These are phyloP conservation scores for Coniochaeta sp. DNA, from an alignment of 2,329 filamentous ascomycete species.

Conservation along the genomic window DNA sequence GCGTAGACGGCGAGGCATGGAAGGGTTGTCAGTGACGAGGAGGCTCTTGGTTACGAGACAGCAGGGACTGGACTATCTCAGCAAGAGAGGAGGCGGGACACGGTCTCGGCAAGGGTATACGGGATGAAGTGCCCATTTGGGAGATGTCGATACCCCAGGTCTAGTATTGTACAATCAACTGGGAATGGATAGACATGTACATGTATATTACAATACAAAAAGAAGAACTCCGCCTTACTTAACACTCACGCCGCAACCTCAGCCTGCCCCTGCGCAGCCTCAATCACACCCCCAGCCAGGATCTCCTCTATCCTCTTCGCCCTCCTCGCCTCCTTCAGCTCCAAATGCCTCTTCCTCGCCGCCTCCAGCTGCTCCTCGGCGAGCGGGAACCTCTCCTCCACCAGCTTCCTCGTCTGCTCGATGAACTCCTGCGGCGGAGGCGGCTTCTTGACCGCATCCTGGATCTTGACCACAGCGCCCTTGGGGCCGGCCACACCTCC, in stretches of 20 bases:
- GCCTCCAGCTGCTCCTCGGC: slow-evolving; percentile 37
- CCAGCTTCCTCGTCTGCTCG: slow-evolving; percentile 33
- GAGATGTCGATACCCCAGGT: not conserved
- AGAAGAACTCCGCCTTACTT: not conserved
- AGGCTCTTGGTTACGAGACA: no score
- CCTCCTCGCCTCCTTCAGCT: slow-evolving; percentile 44
- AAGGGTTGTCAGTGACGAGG: no score
- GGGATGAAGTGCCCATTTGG: not conserved
- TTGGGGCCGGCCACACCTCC: slow-evolving; percentile 85
- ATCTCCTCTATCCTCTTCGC: slow-evolving; percentile 30
- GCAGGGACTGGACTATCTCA: no score
- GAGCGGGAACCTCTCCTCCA: slow-evolving; percentile 40
- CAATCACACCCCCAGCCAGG: slow-evolving; percentile 15
- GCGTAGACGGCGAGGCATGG: no score
- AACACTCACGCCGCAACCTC: slow-evolving; percentile 7
- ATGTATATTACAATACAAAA: slow-evolving; percentile 15
- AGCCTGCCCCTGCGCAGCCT: slow-evolving; percentile 11
- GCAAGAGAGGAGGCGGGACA: not conserved
- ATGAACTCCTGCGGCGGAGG: slow-evolving; percentile 43
- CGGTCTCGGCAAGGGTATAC: not conserved
- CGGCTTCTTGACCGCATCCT: slow-evolving; percentile 84
- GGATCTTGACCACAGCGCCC: slow-evolving; percentile 73
- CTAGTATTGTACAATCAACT: slow-evolving; percentile 10
- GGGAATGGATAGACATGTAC: slow-evolving; percentile 16
- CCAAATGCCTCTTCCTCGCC: slow-evolving; percentile 43